Evolutionary conservation across 176 grass and related monocot genomes (phyloP).

Genomic region (Bothriochloa decipiens): DNA sequence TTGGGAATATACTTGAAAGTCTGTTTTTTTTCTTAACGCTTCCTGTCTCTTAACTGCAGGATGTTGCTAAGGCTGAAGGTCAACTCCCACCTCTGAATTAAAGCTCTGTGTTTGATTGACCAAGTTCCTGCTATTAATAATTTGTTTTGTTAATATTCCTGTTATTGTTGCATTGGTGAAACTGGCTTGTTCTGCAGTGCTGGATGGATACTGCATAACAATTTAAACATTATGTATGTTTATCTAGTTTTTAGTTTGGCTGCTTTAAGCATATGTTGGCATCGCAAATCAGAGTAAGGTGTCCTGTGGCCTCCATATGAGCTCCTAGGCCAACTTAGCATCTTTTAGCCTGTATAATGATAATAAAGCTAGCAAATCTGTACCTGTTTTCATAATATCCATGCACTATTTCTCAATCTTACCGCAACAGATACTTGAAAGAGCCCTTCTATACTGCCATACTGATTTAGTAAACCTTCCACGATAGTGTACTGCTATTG

Average conservation of each 20-base stretch:
- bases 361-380: neutral
- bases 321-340: neutral
- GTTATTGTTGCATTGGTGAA: neutral
- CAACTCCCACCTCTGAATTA: conserved; percentile 3
- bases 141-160: neutral
- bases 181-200: neutral
- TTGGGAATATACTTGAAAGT: neutral
- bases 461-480: conserved; percentile 7
- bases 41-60: conserved; percentile 33
- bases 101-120: neutral
- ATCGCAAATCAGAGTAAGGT: conserved; percentile 12
- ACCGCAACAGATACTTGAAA: conserved; percentile 7
- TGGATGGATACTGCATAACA: neutral
- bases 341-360: neutral
- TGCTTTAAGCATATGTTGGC: neutral
- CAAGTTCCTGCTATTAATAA: conserved; percentile 19
- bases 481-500: neutral
- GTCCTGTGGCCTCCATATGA: neutral
- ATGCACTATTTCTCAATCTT: conserved; percentile 1
- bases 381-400: neutral
- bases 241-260: conserved; percentile 14
- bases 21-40: conserved; percentile 15
- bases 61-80: conserved; percentile 55
- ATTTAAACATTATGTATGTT: neutral
- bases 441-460: neutral